Conservation (phyloP, 129 eudicot species). For the Kitagawia praeruptora region DNA sequence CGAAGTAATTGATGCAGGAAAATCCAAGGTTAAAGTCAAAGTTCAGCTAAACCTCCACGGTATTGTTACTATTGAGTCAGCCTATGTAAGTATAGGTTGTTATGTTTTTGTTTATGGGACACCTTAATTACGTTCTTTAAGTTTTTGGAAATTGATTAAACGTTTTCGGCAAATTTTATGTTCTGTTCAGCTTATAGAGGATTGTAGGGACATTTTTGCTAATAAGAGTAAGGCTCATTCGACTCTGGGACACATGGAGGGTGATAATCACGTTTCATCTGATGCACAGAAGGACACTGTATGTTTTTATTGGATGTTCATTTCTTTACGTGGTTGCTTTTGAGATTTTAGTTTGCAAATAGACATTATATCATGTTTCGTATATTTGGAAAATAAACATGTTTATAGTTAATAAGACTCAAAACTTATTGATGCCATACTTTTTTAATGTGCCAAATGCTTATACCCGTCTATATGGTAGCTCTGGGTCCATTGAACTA, state of each 20-base stretch:
- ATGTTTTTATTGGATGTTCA: too few species aligned
- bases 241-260: conserved; percentile 35
- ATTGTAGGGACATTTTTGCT: conserved; percentile 14
- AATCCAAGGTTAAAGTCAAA: conserved; percentile 57
- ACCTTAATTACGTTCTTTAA: neutral
- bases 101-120: neutral
- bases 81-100: conserved; percentile 51
- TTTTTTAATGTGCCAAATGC: neutral
- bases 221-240: conserved; percentile 25
- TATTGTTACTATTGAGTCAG: conserved; percentile 56
- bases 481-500: neutral
- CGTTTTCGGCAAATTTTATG: neutral
- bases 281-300: neutral
- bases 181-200: conserved; percentile 52
- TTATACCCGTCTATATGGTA: neutral
- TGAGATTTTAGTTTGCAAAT: too few species aligned
- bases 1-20: conserved; percentile 34
- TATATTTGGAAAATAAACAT: neutral
- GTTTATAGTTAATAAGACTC: neutral
- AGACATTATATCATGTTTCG: neutral
- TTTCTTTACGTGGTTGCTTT: too few species aligned
- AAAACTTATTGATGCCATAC: neutral
- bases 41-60: conserved; percentile 71
- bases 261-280: conserved; percentile 24
- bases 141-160: conserved; percentile 1